phyloP scores from a whole-genome alignment of 2,329 filamentous ascomycete genomes.

The Zasmidium angulare region DNA sequence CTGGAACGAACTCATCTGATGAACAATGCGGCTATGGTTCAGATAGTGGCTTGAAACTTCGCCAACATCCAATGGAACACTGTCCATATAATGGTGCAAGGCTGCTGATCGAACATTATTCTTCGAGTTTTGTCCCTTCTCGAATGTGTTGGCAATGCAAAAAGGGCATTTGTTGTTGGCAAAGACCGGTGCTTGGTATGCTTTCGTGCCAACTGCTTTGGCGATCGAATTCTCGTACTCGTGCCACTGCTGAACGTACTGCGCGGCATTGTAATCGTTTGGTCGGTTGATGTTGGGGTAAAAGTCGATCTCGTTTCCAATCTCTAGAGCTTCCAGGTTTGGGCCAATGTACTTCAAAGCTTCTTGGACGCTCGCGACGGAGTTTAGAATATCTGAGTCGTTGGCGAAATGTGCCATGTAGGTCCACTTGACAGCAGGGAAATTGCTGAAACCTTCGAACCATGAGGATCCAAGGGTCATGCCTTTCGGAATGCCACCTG shows the following conservation, averaged over 20 bases:
- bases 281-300: constrained; percentile 8
- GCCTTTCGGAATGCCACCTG: constrained; percentile 7
- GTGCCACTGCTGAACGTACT: constrained; percentile 12
- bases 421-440: constrained; percentile 10
- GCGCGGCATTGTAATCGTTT: not conserved
- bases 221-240: constrained; percentile 3
- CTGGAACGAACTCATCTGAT: constrained; percentile 7
- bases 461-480: constrained; percentile 10
- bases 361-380: constrained; percentile 6
- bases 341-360: constrained; percentile 11
- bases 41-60: constrained; percentile 10
- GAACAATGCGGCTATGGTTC: constrained; percentile 14
- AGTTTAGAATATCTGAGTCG: constrained; percentile 2
- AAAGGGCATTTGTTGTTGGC: constrained; percentile 12
- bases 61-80: not conserved
- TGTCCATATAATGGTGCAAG: constrained; percentile 16
- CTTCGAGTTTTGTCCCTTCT: constrained; percentile 6
- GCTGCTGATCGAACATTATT: constrained; percentile 4
- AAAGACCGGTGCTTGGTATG: constrained; percentile 14
- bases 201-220: constrained; percentile 1
- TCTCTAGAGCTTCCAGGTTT: constrained; percentile 13
- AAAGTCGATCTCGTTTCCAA: constrained; percentile 14
- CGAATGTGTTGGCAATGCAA: constrained; percentile 12
- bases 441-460: constrained; percentile 13
- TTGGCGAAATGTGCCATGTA: constrained; percentile 16